A percentile compares a stretch with the other conserved stretches of the same genome.
Conservation (phyloP, 768 basidiomycete genomes). For the Leccinum truebloodii region DNA sequence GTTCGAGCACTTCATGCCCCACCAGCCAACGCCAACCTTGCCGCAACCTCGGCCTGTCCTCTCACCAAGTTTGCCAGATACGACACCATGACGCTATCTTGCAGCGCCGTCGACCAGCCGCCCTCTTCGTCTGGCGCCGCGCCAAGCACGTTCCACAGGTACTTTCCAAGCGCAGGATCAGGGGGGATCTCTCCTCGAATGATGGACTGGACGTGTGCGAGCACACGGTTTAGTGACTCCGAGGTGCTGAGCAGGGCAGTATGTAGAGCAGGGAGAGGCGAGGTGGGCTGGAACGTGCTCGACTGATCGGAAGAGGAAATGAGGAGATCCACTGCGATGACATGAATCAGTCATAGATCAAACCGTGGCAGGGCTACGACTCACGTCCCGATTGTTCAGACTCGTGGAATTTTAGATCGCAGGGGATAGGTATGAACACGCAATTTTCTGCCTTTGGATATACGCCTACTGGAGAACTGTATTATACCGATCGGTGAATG, state of each 20-base stretch:
- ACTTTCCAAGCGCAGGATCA: slow-evolving; percentile 85
- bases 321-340: slow-evolving; percentile 71
- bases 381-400: slow-evolving; percentile 84
- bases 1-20: slow-evolving; percentile 17
- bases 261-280: slow-evolving; percentile 56
- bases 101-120: slow-evolving; percentile 74
- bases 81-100: slow-evolving; percentile 93
- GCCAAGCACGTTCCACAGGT: slow-evolving; percentile 83
- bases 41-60: slow-evolving; percentile 90
- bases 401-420: slow-evolving; percentile 78
- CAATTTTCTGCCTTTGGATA: slow-evolving; percentile 92
- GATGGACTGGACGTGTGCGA: slow-evolving; percentile 81
- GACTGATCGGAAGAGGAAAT: slow-evolving; percentile 51
- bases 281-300: slow-evolving; percentile 38
- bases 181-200: slow-evolving; percentile 75
- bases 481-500: slow-evolving; percentile 6
- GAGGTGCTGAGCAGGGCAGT: slow-evolving; percentile 65
- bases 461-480: slow-evolving; percentile 85
- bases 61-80: slow-evolving; percentile 93
- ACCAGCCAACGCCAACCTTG: slow-evolving; percentile 77
- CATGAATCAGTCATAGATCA: slow-evolving; percentile 8
- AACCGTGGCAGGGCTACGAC: slow-evolving; percentile 31
- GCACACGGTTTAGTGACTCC: slow-evolving; percentile 80
- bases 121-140: slow-evolving; percentile 74
- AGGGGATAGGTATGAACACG: slow-evolving; percentile 91